Conservation (phyloP, 2,329 filamentous ascomycete species). For the Daldinia eschscholtzii region DNA sequence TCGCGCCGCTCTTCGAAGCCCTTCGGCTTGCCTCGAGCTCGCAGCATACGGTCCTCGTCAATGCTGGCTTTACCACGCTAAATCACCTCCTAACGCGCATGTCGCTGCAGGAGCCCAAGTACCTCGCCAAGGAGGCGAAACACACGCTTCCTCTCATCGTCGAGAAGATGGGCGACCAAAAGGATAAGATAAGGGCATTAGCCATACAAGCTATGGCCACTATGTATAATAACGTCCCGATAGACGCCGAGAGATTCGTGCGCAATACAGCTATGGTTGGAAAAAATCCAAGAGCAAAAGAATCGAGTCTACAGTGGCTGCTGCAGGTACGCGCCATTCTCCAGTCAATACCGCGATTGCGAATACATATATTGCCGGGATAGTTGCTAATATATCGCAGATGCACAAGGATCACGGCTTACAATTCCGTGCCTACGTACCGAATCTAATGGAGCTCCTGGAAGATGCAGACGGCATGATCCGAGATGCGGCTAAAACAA, state of each 20-base stretch:
- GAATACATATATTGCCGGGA: conserved; percentile 34
- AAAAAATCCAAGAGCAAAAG: conserved; percentile 86
- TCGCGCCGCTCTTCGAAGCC: conserved; percentile 84
- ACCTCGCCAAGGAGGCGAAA: conserved; percentile 76
- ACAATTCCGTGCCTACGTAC: conserved; percentile 86
- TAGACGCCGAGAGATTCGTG: conserved; percentile 83
- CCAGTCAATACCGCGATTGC: not conserved
- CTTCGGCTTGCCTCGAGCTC: conserved; percentile 80
- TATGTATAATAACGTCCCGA: conserved; percentile 75
- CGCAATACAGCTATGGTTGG: conserved; percentile 82
- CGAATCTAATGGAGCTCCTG: conserved; percentile 83
- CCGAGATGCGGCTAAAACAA: conserved; percentile 83
- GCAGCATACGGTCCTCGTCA: conserved; percentile 81
- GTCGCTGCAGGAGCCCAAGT: conserved; percentile 84
- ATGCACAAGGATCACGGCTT: conserved; percentile 86
- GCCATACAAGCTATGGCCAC: conserved; percentile 82
- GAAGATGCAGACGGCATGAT: conserved; percentile 93
- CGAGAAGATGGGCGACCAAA: conserved; percentile 88
- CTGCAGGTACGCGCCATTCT: conserved; percentile 68
- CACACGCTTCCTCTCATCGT: conserved; percentile 80
- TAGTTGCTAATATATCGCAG: conserved; percentile 57
- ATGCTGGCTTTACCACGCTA: conserved; percentile 87
- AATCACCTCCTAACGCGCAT: conserved; percentile 89
- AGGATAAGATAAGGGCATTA: conserved; percentile 83
- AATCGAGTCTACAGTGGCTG: conserved; percentile 87